A percentile compares a stretch with the other conserved stretches of the same genome.
Conservation (phyloP, 805 yeast genomes). For the Teunomyces panamensis region DNA sequence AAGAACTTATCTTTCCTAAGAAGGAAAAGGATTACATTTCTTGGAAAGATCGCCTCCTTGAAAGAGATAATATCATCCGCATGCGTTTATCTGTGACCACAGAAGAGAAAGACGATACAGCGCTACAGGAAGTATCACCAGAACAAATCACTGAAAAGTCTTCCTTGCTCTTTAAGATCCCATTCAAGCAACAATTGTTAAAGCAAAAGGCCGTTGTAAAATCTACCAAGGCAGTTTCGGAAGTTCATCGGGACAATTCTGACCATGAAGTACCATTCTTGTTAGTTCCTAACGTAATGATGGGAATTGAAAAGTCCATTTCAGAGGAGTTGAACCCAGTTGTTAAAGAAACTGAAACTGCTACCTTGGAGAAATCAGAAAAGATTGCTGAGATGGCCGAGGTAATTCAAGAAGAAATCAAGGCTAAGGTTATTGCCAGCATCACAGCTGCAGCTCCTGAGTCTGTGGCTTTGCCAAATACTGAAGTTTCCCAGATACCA, state of each 20-base stretch:
- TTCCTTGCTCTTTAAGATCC: conserved; percentile 17
- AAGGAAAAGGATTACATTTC: conserved; percentile 31
- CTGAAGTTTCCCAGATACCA: not conserved
- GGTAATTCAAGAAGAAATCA: not conserved
- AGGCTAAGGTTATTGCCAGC: conserved; percentile 1
- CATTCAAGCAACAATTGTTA: conserved; percentile 22
- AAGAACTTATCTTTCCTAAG: conserved; percentile 33
- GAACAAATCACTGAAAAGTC: conserved; percentile 9
- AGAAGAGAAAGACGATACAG: conserved; percentile 10
- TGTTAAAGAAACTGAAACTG: conserved; percentile 13
- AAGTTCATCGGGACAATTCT: not conserved
- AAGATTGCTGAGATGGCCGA: conserved; percentile 4
- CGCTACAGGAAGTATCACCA: conserved; percentile 9
- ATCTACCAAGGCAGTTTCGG: not conserved
- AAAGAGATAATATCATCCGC: conserved; percentile 27
- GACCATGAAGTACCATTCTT: conserved; percentile 17
- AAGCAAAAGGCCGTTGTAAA: not conserved
- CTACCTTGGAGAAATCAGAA: not conserved
- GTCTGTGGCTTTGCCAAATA: not conserved
- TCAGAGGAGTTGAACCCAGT: conserved; percentile 24
- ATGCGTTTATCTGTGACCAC: conserved; percentile 19
- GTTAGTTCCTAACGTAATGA: conserved; percentile 21
- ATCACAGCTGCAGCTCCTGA: conserved; percentile 1
- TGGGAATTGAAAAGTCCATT: conserved; percentile 19
- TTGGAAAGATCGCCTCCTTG: conserved; percentile 33